Conservation (phyloP, 2,329 filamentous ascomycete genomes). For the Fusarium circinatum region DNA sequence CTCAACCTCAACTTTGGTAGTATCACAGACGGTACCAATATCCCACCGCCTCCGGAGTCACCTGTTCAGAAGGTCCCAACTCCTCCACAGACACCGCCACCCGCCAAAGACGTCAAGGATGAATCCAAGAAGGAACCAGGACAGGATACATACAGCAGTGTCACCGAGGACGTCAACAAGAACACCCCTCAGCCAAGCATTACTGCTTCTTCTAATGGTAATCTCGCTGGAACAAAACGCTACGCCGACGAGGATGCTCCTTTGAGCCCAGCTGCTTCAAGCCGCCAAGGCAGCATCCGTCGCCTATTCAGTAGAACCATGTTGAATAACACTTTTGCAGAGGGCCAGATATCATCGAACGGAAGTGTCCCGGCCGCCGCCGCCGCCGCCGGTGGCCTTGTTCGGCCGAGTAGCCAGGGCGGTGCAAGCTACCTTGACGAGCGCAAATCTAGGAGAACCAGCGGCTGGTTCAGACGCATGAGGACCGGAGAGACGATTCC, state of each 20-base stretch:
- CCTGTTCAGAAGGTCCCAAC: slow-evolving; percentile 61
- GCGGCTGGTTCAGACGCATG: slow-evolving; percentile 69
- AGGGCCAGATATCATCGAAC: slow-evolving; percentile 57
- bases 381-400: slow-evolving; percentile 39
- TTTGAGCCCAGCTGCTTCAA: slow-evolving; percentile 62
- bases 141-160: slow-evolving; percentile 22
- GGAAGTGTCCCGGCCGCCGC: slow-evolving; percentile 50
- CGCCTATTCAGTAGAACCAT: slow-evolving; percentile 66
- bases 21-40: slow-evolving; percentile 69
- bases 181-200: slow-evolving; percentile 38
- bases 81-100: slow-evolving; percentile 52
- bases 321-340: slow-evolving; percentile 64
- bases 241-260: slow-evolving; percentile 63
- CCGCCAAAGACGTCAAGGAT: slow-evolving; percentile 40
- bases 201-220: slow-evolving; percentile 53
- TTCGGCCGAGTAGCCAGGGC: slow-evolving; percentile 62
- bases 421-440: slow-evolving; percentile 61
- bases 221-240: slow-evolving; percentile 59
- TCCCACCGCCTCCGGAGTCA: slow-evolving; percentile 67
- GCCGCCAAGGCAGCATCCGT: slow-evolving; percentile 65
- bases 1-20: slow-evolving; percentile 68
- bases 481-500: slow-evolving; percentile 50
- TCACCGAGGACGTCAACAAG: slow-evolving; percentile 32
- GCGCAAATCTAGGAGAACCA: slow-evolving; percentile 65
- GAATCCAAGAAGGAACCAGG: slow-evolving; percentile 20